Conservation (phyloP, 345 rosid genomes). For the Dipteronia sinensis region DNA sequence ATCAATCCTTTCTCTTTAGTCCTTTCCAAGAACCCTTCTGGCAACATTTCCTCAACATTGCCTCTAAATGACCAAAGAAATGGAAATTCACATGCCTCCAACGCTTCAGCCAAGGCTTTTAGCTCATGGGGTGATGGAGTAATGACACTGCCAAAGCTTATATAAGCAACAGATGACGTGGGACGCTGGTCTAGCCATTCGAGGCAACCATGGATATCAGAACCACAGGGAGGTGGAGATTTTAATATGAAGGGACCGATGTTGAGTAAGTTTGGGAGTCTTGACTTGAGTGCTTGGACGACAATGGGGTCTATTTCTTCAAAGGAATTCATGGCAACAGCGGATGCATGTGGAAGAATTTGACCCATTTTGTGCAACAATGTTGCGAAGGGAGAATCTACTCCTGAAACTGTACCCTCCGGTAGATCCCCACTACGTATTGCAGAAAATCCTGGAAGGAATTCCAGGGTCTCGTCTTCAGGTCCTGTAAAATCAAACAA, state of each 20-base stretch:
- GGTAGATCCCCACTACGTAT: constrained; percentile 40
- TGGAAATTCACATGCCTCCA: constrained; percentile 37
- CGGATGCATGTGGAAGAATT: constrained; percentile 41
- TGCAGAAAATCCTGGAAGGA: constrained; percentile 40
- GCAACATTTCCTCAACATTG: constrained; percentile 24
- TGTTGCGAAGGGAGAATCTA: constrained; percentile 20
- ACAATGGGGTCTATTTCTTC: constrained; percentile 41
- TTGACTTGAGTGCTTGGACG: constrained; percentile 30
- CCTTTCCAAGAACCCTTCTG: constrained; percentile 38
- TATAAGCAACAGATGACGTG: constrained; percentile 49
- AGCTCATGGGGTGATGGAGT: constrained; percentile 49
- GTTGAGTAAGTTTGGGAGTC: constrained; percentile 35
- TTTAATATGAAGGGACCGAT: constrained; percentile 44
- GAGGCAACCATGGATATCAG: constrained; percentile 48
- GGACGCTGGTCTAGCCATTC: constrained; percentile 51
- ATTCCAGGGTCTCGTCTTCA: constrained; percentile 33
- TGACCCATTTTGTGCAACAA: constrained; percentile 44
- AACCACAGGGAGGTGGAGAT: not conserved
- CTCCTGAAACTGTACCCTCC: constrained; percentile 20
- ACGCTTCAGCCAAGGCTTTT: constrained; percentile 47
- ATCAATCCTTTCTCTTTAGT: constrained; percentile 38
- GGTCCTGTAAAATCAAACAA: constrained; percentile 21
- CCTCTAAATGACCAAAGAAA: constrained; percentile 74
- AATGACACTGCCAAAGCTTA: constrained; percentile 63
- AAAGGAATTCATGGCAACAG: constrained; percentile 40